Evolutionary conservation across 805 yeast species (phyloP).

Genomic region (Candida berthetii): DNA sequence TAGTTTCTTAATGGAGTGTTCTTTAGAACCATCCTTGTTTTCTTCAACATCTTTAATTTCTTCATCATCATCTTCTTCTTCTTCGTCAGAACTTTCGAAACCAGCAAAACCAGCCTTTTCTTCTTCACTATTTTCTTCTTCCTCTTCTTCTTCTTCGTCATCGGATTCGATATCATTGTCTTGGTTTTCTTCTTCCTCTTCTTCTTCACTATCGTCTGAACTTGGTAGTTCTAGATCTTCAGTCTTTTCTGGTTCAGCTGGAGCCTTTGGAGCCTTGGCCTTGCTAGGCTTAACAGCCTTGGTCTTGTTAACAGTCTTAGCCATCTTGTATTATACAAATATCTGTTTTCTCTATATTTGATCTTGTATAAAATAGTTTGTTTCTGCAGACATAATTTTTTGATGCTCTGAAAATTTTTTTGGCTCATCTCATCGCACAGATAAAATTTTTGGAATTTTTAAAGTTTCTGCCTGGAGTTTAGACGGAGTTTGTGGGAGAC

Average conservation of each 20-base stretch:
- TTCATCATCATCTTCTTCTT: constrained; percentile 5
- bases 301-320: not conserved
- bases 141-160: constrained; percentile 12
- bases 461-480: too few species aligned
- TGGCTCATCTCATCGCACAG: not conserved
- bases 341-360: too few species aligned
- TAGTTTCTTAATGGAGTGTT: constrained; percentile 19
- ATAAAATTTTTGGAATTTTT: too few species aligned
- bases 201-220: not conserved
- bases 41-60: constrained; percentile 21
- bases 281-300: not conserved
- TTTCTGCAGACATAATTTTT: too few species aligned
- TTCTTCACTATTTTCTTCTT: constrained; percentile 4
- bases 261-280: not conserved
- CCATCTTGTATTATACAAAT: too few species aligned
- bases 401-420: not conserved
- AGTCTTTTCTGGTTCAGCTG: not conserved
- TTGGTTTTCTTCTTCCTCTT: constrained; percentile 15
- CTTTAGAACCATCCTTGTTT: constrained; percentile 15
- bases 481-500: too few species aligned
- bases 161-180: constrained; percentile 20
- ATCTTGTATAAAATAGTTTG: too few species aligned
- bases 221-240: not conserved
- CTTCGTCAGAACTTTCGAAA: constrained; percentile 10
- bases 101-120: constrained; percentile 7